Conservation (phyloP, 2,329 filamentous ascomycete genomes). For the Fusarium domesticum region DNA sequence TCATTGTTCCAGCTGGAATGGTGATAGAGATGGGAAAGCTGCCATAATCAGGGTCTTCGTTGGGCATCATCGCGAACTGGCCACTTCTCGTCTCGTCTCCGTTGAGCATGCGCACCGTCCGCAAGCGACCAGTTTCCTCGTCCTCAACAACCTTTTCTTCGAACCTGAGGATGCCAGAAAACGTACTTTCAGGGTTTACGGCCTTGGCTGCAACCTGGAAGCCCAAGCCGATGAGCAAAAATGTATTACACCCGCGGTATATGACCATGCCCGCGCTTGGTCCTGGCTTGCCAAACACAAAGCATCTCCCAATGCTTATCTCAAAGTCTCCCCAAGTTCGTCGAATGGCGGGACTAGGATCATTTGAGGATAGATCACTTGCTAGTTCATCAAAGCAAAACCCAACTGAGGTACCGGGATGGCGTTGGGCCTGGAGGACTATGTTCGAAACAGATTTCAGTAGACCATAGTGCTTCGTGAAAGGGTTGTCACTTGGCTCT, state of each 20-base stretch:
- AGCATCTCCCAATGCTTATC: constrained; percentile 31
- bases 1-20: constrained; percentile 46
- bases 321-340: constrained; percentile 19
- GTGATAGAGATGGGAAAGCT: constrained; percentile 51
- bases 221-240: constrained; percentile 22
- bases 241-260: constrained; percentile 15
- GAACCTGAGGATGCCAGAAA: constrained; percentile 7
- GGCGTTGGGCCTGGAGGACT: constrained; percentile 3
- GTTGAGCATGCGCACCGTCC: constrained; percentile 6
- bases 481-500: neutral
- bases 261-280: constrained; percentile 31
- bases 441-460: constrained; percentile 6
- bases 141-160: constrained; percentile 2
- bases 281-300: constrained; percentile 33
- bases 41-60: constrained; percentile 51
- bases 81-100: constrained; percentile 15
- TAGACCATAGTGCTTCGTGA: constrained; percentile 3
- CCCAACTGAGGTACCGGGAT: neutral
- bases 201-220: constrained; percentile 5
- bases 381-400: constrained; percentile 17
- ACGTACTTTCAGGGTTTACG: neutral
- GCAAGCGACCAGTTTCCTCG: neutral
- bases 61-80: constrained; percentile 18
- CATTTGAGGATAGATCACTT: no score
- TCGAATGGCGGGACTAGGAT: neutral